Evolutionary conservation across 1,284 basidiomycete species (phyloP).

Genomic region (Filobasidium uniguttulatum): DNA sequence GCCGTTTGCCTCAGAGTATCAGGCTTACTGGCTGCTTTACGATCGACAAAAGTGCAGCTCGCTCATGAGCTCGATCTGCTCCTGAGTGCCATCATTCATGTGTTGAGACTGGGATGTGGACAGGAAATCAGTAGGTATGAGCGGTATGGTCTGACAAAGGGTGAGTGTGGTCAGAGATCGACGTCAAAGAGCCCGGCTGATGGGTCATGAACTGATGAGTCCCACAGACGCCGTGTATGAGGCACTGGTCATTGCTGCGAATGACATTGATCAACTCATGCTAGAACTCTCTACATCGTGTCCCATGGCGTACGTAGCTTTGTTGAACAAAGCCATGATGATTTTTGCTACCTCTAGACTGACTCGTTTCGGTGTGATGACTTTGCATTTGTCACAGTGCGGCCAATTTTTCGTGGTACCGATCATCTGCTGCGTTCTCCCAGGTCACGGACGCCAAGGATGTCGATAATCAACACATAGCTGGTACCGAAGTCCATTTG

Average conservation of each 20-base stretch:
- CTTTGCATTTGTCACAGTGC: background rate
- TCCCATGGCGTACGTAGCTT: background rate
- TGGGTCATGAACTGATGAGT: background rate
- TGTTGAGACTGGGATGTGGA: background rate
- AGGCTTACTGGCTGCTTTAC: background rate
- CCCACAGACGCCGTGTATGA: background rate
- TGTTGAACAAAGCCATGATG: no score
- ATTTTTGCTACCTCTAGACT: no score
- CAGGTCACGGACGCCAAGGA: no score
- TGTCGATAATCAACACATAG: no score
- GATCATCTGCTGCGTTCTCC: no score
- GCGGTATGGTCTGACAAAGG: background rate
- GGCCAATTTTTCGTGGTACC: background rate
- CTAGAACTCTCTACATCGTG: background rate
- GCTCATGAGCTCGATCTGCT: background rate
- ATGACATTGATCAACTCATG: background rate
- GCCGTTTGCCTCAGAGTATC: background rate
- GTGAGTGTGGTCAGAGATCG: background rate
- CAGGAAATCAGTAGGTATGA: background rate
- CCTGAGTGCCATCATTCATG: background rate
- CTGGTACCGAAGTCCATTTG: no score
- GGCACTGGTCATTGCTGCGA: background rate
- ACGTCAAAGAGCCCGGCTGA: background rate
- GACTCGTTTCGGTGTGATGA: no score
- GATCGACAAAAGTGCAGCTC: background rate